phyloP scores from a whole-genome alignment of 192 early-diverging fungal genomes.

The Backusella circina region DNA sequence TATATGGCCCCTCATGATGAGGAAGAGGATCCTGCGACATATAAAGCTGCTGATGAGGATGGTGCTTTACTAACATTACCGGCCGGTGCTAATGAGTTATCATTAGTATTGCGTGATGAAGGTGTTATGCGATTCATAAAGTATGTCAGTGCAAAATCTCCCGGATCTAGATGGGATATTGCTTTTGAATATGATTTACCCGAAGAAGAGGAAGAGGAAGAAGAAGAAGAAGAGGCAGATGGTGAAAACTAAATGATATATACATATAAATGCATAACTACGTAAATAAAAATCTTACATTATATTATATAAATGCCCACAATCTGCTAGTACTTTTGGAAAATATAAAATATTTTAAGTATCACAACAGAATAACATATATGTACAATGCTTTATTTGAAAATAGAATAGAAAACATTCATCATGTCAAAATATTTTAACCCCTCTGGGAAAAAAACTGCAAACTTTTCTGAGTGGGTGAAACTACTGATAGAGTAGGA shows the following conservation, averaged over 20 bases:
- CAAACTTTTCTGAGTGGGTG: no score
- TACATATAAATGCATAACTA: neutral
- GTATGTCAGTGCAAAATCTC: constrained; percentile 74
- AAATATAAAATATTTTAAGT: no score
- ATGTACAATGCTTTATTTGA: no score
- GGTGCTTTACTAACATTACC: constrained; percentile 68
- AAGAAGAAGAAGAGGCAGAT: constrained; percentile 17
- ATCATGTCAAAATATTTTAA: no score
- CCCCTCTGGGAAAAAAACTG: no score
- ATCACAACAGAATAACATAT: no score
- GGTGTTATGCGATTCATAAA: constrained; percentile 78
- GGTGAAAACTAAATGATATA: neutral
- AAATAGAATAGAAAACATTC: no score
- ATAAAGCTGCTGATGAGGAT: constrained; percentile 57
- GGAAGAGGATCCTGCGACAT: constrained; percentile 69
- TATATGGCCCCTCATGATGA: constrained; percentile 68
- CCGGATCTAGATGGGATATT: constrained; percentile 78
- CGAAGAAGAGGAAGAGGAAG: constrained; percentile 27
- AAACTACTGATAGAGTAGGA: no score
- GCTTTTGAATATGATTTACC: constrained; percentile 60
- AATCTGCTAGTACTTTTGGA: no score
- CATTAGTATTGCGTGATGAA: constrained; percentile 67
- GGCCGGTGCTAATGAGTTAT: constrained; percentile 63
- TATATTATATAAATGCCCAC: neutral
- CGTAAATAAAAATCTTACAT: neutral